Base-by-base conservation (phyloP, 805 yeast species). In the Candida morakotiae region DNA sequence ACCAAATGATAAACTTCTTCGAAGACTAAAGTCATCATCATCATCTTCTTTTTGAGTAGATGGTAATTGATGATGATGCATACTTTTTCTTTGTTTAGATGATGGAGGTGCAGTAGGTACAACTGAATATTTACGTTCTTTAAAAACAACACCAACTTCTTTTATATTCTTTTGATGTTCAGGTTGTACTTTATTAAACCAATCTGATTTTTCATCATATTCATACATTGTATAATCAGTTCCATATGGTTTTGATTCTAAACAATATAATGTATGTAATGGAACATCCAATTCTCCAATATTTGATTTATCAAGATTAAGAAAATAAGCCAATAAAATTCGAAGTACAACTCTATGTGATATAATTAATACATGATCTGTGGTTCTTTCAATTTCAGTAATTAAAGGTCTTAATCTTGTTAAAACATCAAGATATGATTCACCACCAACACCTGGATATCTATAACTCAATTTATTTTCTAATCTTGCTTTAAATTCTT, bases 361-460 rank as follows among this genome's bases (percentile, higher is more conserved):
- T 0, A 91, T 75, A 16, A 91, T 73, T 31, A 89, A 62, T 23
- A 87, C 76, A 57, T 89, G 95, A 50, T 87, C 95, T 8, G 86
- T 83, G 30, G 94, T 86, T 46, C 98, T 71, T 57, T 91, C 98
- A 34, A 93, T 76, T 58, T 91, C 98, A 9, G 87, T 87, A 44
- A 91, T 91, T 14, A 91, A 77, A 1, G 97, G 95, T 42, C 95
- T 72, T 39, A 91, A 70, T 44, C 98, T 71, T 47, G 88, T 87
- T 52, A 93, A 83, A 9, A 93, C 98, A 61, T 91, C 98, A 48
- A 91, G 64, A 50, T 91, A 91, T 0, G 95, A 85, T 60, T 91
- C 98, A 13, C 98, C 98, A 6, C 98, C 97, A 34, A 87, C 85
- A 3, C 98, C 98, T 1, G 98, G 98, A 55, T 91, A 91, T 42